Evolutionary conservation across 116 monocot genomes (phyloP).

Genomic region (Zostera marina): DNA sequence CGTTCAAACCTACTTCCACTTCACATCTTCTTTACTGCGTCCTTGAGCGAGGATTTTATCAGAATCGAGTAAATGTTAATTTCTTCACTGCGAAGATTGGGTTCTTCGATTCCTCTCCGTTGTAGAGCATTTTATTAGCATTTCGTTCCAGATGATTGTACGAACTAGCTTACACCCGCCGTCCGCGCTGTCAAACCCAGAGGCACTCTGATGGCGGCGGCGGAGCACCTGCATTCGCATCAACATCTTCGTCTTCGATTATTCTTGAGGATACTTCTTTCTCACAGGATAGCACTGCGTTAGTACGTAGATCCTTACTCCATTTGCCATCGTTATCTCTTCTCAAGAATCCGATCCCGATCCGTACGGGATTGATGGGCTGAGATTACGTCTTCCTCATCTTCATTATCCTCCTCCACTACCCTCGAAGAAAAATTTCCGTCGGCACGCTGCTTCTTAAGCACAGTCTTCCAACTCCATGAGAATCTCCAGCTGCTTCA

Average conservation of each 20-base stretch:
- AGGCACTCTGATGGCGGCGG: constrained; percentile 8
- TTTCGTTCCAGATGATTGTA: constrained; percentile 35
- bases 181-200: constrained; percentile 27
- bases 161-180: constrained; percentile 70
- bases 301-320: constrained; percentile 4
- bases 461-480: constrained; percentile 47
- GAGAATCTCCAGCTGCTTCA: constrained; percentile 85
- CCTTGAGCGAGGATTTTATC: no score
- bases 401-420: constrained; percentile 51
- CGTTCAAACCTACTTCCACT: no score
- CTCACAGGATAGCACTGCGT: constrained; percentile 20
- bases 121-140: no score
- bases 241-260: constrained; percentile 1
- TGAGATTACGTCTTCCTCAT: no score
- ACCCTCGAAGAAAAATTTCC: constrained; percentile 9
- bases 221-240: constrained; percentile 4
- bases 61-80: no score
- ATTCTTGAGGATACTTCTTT: constrained; percentile 6
- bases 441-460: constrained; percentile 20
- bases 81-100: no score
- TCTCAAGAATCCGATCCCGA: constrained; percentile 73
- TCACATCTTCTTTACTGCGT: no score
- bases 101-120: no score
- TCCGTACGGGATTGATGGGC: constrained; percentile 9
- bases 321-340: constrained; percentile 5